These are phyloP conservation scores for Ceratobasidium sp. DNA, from an alignment of 1,284 basidiomycete species.

Conservation along the genomic window DNA sequence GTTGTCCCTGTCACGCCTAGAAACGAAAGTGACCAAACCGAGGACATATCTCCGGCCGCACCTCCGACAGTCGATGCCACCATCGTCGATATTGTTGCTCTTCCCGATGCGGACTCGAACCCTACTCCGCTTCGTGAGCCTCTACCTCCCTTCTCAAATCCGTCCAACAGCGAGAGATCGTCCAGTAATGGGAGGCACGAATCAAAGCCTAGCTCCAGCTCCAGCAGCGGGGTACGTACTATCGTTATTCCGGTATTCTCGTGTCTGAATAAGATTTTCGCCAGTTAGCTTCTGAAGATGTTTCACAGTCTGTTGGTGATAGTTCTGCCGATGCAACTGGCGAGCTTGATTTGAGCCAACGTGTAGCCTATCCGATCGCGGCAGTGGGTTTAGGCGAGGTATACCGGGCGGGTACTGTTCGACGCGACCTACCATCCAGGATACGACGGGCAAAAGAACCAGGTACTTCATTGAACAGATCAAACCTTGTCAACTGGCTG, in stretches of 20 bases:
- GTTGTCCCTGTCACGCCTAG: neutral
- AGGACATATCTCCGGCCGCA: neutral
- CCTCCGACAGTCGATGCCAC: neutral
- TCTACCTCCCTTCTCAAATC: neutral
- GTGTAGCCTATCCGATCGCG: neutral
- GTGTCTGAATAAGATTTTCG: neutral
- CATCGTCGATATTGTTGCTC: neutral
- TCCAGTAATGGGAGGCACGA: neutral
- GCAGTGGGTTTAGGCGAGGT: neutral
- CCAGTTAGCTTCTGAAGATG: neutral
- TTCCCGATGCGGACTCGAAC: neutral
- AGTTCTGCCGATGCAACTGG: neutral
- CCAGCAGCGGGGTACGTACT: neutral
- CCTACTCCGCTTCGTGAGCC: neutral
- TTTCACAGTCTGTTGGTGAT: neutral
- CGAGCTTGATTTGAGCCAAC: neutral
- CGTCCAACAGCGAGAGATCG: neutral
- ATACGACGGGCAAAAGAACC: neutral
- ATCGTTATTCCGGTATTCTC: neutral
- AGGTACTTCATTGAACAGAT: neutral
- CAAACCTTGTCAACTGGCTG: neutral
- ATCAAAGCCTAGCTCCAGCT: neutral
- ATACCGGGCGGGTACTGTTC: neutral
- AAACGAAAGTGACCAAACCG: neutral
- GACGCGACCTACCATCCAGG: neutral